These are phyloP conservation scores for Aspergillus jensenii DNA, from an alignment of 2,329 filamentous ascomycete genomes.

Conservation along the genomic window DNA sequence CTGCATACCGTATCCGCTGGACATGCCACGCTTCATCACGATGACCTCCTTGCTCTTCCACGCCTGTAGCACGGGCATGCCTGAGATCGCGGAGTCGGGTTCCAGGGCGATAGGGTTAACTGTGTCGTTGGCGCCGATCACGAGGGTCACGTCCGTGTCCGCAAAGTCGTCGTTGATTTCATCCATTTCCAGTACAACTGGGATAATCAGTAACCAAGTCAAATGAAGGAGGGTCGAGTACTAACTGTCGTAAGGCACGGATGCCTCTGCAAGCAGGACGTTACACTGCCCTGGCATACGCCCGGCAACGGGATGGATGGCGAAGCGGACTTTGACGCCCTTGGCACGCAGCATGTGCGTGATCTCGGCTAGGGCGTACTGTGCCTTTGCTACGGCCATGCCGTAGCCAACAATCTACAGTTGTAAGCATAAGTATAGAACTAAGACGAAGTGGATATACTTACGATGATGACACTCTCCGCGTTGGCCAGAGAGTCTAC, in stretches of 20 bases:
- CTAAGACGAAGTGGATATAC: conserved; percentile 1
- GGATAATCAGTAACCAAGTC: conserved; percentile 12
- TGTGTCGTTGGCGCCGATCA: conserved; percentile 90
- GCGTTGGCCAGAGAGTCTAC: conserved; percentile 73
- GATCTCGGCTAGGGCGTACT: conserved; percentile 86
- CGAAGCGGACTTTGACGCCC: conserved; percentile 80
- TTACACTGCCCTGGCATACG: conserved; percentile 95
- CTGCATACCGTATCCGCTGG: conserved; percentile 74
- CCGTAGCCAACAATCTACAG: conserved; percentile 73
- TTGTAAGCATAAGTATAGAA: background rate
- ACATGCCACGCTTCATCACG: conserved; percentile 90
- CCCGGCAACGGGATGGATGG: conserved; percentile 86
- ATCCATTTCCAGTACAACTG: conserved; percentile 85
- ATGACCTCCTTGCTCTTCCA: conserved; percentile 94
- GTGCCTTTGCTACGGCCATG: conserved; percentile 91
- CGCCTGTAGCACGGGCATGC: conserved; percentile 88
- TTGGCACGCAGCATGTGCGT: conserved; percentile 70
- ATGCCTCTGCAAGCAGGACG: conserved; percentile 82
- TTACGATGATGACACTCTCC: conserved; percentile 78
- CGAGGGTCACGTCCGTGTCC: conserved; percentile 81
- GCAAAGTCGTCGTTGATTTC: conserved; percentile 92
- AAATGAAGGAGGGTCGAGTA: background rate
- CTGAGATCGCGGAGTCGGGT: conserved; percentile 78
- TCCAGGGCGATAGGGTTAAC: conserved; percentile 89
- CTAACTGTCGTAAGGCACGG: conserved; percentile 77